Evolutionary conservation across 2,329 filamentous ascomycete genomes (phyloP).

Genomic region (Sodiomyces alkalinus): DNA sequence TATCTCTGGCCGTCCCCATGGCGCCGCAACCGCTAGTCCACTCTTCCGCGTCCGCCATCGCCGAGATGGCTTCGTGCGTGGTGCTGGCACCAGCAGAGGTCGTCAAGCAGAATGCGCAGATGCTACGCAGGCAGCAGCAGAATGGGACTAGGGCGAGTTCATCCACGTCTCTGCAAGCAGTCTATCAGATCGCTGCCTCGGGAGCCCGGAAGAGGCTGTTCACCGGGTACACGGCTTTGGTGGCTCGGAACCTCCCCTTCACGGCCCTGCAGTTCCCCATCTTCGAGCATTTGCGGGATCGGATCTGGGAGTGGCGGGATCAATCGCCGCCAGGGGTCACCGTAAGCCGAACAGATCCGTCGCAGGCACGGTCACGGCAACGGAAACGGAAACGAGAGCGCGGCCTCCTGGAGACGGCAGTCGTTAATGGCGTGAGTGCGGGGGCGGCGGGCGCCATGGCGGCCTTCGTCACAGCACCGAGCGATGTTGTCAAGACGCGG

Average conservation of each 20-base stretch:
- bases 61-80: constrained; percentile 72
- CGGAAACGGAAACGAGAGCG: too few relatives aligned
- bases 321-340: too few relatives aligned
- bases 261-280: constrained; percentile 81
- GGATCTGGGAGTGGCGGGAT: constrained; percentile 26
- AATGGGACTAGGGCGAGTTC: background rate
- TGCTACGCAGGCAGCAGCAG: constrained; percentile 38
- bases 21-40: constrained; percentile 58
- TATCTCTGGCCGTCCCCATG: constrained; percentile 32
- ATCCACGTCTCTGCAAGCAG: constrained; percentile 31
- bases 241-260: constrained; percentile 72
- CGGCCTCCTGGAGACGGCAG: constrained; percentile 46
- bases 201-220: constrained; percentile 42
- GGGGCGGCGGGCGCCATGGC: constrained; percentile 60
- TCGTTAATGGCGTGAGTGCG: constrained; percentile 59
- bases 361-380: too few relatives aligned
- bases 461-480: constrained; percentile 71
- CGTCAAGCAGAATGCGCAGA: constrained; percentile 87
- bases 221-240: constrained; percentile 65
- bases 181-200: constrained; percentile 36
- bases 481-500: constrained; percentile 79
- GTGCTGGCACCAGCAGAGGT: constrained; percentile 83
- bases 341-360: too few relatives aligned
- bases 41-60: constrained; percentile 55
- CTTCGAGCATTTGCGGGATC: constrained; percentile 55